phyloP scores from a whole-genome alignment of 1,139 yeast genomes.

The Saccharomyces hybrid region DNA sequence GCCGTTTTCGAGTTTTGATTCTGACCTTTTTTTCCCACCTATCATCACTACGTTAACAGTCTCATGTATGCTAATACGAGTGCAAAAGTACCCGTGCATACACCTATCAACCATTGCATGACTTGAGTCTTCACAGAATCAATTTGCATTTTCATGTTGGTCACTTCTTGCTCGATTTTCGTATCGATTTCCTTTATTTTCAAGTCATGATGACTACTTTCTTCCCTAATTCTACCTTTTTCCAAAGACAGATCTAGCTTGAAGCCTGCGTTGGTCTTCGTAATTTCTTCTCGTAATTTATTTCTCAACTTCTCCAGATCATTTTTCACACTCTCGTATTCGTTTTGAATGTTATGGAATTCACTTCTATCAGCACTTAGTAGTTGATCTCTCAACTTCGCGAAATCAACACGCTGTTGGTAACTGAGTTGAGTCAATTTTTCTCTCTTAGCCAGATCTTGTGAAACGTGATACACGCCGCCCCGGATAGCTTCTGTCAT shows the following conservation, averaged over 20 bases:
- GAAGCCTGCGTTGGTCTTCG: constrained; percentile 85
- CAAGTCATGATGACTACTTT: constrained; percentile 82
- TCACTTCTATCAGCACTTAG: constrained; percentile 85
- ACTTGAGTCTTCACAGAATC: constrained; percentile 94
- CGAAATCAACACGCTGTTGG: constrained; percentile 94
- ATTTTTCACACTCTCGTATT: constrained; percentile 76
- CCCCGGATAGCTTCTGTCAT: constrained; percentile 74
- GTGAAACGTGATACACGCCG: constrained; percentile 68
- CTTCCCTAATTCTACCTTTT: constrained; percentile 93
- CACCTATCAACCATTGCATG: constrained; percentile 97
- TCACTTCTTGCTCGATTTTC: constrained; percentile 88
- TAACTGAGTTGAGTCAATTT: constrained; percentile 76
- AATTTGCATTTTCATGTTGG: constrained; percentile 90
- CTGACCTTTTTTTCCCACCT: background rate
- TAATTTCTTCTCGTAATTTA: constrained; percentile 81
- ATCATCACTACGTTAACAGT: constrained; percentile 51
- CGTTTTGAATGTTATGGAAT: constrained; percentile 72
- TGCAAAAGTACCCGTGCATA: constrained; percentile 96
- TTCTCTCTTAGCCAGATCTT: constrained; percentile 75
- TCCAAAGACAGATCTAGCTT: constrained; percentile 84
- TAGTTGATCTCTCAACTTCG: constrained; percentile 84
- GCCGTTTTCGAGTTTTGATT: background rate
- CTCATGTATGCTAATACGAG: constrained; percentile 85
- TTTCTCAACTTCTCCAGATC: constrained; percentile 84
- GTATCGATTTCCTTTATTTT: constrained; percentile 93